Percentiles rank a stretch among this genome's conserved stretches.
These are phyloP conservation scores for Candida mattraensis DNA, from an alignment of 805 yeast genomes.

Conservation along the genomic window DNA sequence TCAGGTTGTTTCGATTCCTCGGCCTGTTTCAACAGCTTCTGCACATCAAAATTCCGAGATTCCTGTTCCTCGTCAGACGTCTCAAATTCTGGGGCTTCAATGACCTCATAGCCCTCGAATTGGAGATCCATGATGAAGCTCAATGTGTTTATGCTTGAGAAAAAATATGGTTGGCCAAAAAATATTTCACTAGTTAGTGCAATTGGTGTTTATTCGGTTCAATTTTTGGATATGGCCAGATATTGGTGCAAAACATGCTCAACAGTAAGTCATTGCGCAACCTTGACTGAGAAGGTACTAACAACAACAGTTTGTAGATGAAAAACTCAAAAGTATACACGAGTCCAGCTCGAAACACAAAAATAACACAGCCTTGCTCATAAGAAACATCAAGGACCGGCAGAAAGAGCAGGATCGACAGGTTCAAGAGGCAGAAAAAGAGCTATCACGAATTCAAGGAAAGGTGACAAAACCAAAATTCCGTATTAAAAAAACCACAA, in stretches of 20 bases:
- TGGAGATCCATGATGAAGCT: conserved; percentile 1
- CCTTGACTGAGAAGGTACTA: not conserved
- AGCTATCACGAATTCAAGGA: conserved; percentile 10
- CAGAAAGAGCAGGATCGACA: conserved; percentile 22
- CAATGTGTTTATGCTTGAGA: no score
- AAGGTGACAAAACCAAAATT: conserved; percentile 1
- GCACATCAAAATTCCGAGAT: conserved; percentile 4
- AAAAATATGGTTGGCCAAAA: no score
- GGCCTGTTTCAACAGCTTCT: not conserved
- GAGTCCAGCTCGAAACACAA: conserved; percentile 36
- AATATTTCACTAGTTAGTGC: no score
- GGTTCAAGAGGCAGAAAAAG: conserved; percentile 18
- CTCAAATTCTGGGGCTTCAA: conserved; percentile 28
- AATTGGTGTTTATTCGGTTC: not conserved
- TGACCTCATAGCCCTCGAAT: conserved; percentile 19
- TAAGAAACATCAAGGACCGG: conserved; percentile 28
- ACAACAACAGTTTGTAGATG: conserved; percentile 37
- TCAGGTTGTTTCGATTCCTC: not conserved
- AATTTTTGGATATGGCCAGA: conserved; percentile 24
- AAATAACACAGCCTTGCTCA: conserved; percentile 18
- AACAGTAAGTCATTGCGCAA: conserved; percentile 27
- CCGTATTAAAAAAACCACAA: no score
- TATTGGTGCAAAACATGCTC: conserved; percentile 41
- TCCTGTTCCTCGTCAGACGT: conserved; percentile 24
- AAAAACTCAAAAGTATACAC: conserved; percentile 33